phyloP scores from a whole-genome alignment of 1,139 yeast genomes.

The Pichia sp. region DNA sequence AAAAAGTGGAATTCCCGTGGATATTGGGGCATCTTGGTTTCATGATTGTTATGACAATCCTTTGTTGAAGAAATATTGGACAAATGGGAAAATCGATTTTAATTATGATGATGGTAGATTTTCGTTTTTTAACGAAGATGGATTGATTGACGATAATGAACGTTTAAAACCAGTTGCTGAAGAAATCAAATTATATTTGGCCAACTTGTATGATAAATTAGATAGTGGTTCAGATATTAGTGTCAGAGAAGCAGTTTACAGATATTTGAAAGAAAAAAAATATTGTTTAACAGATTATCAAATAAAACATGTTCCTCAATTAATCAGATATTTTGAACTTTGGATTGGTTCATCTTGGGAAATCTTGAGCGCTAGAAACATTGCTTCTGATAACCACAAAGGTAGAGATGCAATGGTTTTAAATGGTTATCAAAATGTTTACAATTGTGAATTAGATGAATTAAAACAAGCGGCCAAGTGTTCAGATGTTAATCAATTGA shows the following conservation, averaged over 20 bases:
- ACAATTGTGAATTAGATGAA: slow-evolving; percentile 40
- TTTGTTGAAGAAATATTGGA: slow-evolving; percentile 50
- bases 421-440: slow-evolving; percentile 52
- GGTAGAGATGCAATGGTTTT: slow-evolving; percentile 63
- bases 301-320: slow-evolving; percentile 42
- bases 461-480: slow-evolving; percentile 32
- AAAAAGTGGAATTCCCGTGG: slow-evolving; percentile 35
- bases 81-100: slow-evolving; percentile 28
- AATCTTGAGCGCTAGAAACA: slow-evolving; percentile 36
- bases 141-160: slow-evolving; percentile 21
- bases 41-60: slow-evolving; percentile 70
- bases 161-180: slow-evolving; percentile 39
- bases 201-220: slow-evolving; percentile 39
- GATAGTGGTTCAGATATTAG: slow-evolving; percentile 37
- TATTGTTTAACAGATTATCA: slow-evolving; percentile 48
- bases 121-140: slow-evolving; percentile 20
- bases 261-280: slow-evolving; percentile 42
- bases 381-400: slow-evolving; percentile 18
- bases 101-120: slow-evolving; percentile 45
- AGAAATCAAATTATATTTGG: slow-evolving; percentile 56
- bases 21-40: slow-evolving; percentile 86
- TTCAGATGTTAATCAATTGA: slow-evolving; percentile 21
- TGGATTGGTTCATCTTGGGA: slow-evolving; percentile 77
- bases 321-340: slow-evolving; percentile 47
- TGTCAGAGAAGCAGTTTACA: slow-evolving; percentile 26